phyloP scores from a whole-genome alignment of 176 grass and related monocot genomes.

The Bonia amplexicaulis region DNA sequence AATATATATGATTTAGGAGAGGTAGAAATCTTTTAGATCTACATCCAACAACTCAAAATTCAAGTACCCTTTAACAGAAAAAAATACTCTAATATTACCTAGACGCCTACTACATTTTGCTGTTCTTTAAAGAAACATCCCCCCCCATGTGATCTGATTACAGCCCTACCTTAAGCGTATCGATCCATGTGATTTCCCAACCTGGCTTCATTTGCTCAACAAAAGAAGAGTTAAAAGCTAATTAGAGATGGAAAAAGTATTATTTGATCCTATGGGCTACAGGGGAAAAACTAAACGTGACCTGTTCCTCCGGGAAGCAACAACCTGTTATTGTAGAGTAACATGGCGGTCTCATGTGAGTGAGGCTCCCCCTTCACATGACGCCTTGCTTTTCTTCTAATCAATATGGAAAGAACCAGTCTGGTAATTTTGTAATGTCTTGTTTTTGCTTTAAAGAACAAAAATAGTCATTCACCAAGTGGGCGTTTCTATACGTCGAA shows the following conservation, averaged over 20 bases:
- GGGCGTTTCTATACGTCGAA: conserved; percentile 8
- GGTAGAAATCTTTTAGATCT: no score
- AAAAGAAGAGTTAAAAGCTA: conserved; percentile 22
- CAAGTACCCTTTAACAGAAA: no score
- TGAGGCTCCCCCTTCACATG: conserved; percentile 51
- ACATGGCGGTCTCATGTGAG: conserved; percentile 32
- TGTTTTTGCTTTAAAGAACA: conserved; percentile 52
- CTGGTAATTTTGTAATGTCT: conserved; percentile 45
- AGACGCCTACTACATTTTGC: no score
- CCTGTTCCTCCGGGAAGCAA: conserved; percentile 54
- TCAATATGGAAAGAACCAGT: conserved; percentile 23
- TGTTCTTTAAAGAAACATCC: conserved; percentile 13
- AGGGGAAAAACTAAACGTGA: conserved; percentile 7
- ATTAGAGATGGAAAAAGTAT: conserved; percentile 18
- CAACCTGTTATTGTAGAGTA: conserved; percentile 57
- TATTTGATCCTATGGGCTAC: conserved; percentile 25
- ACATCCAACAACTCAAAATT: no score
- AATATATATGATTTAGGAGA: no score
- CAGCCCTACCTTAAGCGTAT: conserved; percentile 21
- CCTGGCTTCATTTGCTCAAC: conserved; percentile 35
- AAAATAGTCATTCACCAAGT: conserved; percentile 25
- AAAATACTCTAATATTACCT: no score
- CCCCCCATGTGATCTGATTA: conserved; percentile 21
- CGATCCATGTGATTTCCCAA: conserved; percentile 55
- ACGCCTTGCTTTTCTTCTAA: conserved; percentile 39